These are phyloP conservation scores for Gautieria morchelliformis DNA, from an alignment of 768 basidiomycete species.

Conservation along the genomic window DNA sequence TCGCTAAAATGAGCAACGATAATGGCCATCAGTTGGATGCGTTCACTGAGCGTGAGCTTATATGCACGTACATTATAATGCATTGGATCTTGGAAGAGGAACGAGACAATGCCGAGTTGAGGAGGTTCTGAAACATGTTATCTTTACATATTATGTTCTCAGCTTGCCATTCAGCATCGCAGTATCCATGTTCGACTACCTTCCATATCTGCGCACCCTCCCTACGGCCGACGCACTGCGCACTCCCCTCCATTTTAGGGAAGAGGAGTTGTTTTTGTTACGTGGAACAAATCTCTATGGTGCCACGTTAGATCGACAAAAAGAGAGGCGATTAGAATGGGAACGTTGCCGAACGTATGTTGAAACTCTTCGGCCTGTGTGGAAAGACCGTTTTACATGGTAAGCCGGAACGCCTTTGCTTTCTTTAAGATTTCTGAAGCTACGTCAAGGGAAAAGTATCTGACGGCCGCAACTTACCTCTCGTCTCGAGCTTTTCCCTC, in stretches of 20 bases:
- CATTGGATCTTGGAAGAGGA: slow-evolving; percentile 42
- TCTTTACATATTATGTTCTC: not conserved
- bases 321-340: slow-evolving; percentile 59
- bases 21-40: slow-evolving; percentile 15
- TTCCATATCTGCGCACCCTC: slow-evolving; percentile 58
- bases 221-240: slow-evolving; percentile 46
- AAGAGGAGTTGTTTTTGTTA: slow-evolving; percentile 52
- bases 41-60: slow-evolving; percentile 59
- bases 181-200: slow-evolving; percentile 29
- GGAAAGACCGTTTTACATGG: slow-evolving; percentile 59
- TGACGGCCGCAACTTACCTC: slow-evolving; percentile 64
- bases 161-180: slow-evolving; percentile 6
- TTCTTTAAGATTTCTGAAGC: not conserved
- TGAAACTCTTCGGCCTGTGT: slow-evolving; percentile 23
- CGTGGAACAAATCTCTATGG: slow-evolving; percentile 74
- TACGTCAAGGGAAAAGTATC: slow-evolving; percentile 52
- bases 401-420: slow-evolving; percentile 21
- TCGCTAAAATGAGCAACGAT: slow-evolving; percentile 25
- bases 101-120: slow-evolving; percentile 8
- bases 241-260: slow-evolving; percentile 68
- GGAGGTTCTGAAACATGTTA: slow-evolving; percentile 7
- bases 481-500: slow-evolving; percentile 91
- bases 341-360: slow-evolving; percentile 37
- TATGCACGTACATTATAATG: slow-evolving; percentile 55
- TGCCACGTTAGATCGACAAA: slow-evolving; percentile 59